These are phyloP conservation scores for Coniochaeta pulveracea DNA, from an alignment of 2,329 filamentous ascomycete species.

Conservation along the genomic window DNA sequence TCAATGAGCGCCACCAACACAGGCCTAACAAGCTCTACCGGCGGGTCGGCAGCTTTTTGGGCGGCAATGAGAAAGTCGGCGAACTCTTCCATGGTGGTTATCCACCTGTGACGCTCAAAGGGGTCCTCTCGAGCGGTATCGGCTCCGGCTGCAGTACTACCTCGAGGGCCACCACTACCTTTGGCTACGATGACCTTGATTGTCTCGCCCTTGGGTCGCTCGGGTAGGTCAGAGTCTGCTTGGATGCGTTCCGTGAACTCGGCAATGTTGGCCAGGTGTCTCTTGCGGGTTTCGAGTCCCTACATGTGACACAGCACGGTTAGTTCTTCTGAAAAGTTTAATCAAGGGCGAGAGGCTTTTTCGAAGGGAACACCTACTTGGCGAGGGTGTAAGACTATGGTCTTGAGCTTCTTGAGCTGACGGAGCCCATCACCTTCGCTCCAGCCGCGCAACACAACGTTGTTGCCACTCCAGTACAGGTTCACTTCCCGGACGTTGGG, in stretches of 20 bases:
- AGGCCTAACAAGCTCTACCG: background rate
- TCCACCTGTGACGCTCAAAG: conserved; percentile 11
- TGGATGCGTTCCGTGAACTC: background rate
- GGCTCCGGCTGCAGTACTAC: background rate
- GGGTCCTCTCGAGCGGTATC: background rate
- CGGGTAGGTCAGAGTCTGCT: background rate
- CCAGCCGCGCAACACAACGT: conserved; percentile 20
- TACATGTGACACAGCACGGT: background rate
- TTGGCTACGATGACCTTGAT: background rate
- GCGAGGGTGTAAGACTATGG: conserved; percentile 13
- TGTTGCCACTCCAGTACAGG: conserved; percentile 21
- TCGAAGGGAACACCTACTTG: conserved; percentile 9
- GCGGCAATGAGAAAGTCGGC: conserved; percentile 10
- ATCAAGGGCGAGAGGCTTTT: too few relatives aligned
- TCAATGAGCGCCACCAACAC: conserved; percentile 24
- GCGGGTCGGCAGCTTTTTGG: conserved; percentile 3
- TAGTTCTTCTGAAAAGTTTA: too few relatives aligned
- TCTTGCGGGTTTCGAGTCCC: background rate
- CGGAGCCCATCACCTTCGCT: conserved; percentile 15
- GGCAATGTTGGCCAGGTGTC: background rate
- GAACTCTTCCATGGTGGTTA: conserved; percentile 16
- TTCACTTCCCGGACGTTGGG: conserved; percentile 12
- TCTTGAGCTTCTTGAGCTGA: conserved; percentile 13
- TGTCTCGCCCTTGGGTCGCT: background rate
- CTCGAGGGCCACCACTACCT: background rate